A percentile compares a stretch with the other conserved stretches of the same genome.
phyloP scores from a whole-genome alignment of 805 yeast species.

The Scheffersomyces stipitis region DNA sequence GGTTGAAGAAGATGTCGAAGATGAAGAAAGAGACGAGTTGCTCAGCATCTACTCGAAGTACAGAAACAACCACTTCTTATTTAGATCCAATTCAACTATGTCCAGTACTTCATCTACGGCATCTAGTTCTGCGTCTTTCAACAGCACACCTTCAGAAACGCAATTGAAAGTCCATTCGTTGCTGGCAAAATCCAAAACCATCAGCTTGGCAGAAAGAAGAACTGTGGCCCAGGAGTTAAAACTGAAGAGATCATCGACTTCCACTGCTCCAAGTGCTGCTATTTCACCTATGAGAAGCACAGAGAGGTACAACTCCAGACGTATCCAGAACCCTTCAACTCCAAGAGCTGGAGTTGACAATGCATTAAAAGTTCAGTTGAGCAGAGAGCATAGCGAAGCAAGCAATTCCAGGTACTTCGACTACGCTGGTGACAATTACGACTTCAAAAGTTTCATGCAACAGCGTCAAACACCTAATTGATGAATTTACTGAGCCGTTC shows the following conservation, averaged over 20 bases:
- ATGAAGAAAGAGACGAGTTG: constrained; percentile 29
- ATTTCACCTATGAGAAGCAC: constrained; percentile 1
- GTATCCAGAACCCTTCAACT: too few relatives aligned
- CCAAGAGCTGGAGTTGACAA: too few relatives aligned
- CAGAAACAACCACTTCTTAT: constrained; percentile 24
- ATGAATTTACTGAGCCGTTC: too few relatives aligned
- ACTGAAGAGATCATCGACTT: constrained; percentile 4
- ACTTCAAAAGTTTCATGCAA: constrained; percentile 38
- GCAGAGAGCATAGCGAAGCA: too few relatives aligned
- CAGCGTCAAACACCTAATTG: constrained; percentile 16
- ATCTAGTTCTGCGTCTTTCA: constrained; percentile 16
- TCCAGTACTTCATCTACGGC: constrained; percentile 16
- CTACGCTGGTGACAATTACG: constrained; percentile 32
- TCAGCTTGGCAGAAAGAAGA: constrained; percentile 1
- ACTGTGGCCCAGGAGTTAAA: constrained; percentile 1
- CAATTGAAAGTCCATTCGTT: constrained; percentile 12
- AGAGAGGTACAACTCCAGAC: constrained; percentile 20
- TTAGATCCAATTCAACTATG: constrained; percentile 22
- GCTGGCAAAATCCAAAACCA: constrained; percentile 1
- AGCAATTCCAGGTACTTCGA: constrained; percentile 36
- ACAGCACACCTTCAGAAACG: constrained; percentile 18
- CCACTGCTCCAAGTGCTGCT: constrained; percentile 1
- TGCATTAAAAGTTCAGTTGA: too few relatives aligned
- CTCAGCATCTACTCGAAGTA: constrained; percentile 44
- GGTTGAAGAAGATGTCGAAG: constrained; percentile 36